Base-by-base conservation (phyloP, 495 filamentous ascomycete genomes). In the Hypoxylon perforatum region DNA sequence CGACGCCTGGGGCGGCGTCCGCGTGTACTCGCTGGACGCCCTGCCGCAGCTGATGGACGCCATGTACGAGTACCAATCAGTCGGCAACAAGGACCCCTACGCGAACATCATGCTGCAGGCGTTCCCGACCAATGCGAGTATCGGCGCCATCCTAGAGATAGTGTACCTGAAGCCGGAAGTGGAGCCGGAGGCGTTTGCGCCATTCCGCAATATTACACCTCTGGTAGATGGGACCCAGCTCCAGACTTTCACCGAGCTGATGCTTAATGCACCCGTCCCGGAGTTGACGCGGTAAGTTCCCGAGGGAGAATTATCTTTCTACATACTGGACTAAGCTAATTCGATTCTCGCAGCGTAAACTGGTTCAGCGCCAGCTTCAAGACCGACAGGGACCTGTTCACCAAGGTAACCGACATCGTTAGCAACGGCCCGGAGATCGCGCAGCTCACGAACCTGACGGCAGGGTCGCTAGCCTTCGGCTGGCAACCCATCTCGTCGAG, bases 1-100 rank as follows among this genome's bases (percentile, higher is more conserved):
- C 49, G 69, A 79, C 65, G 75, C 82, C 18, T 74, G 72, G 56
- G 81, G 79, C 49, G 82, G 81, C 25, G 58, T 79, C 12, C 69
- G 75, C 36, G 63, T 74, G 14, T 82, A 77, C 49, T 33, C 69
- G 68, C 62, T 74, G 12, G 61, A 73, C 42, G 60, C 66, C 8
- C 50, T 74, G 3, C 71, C 71, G 4, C 59, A 49, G 2, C 22
- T 78, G 9, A 65, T 75, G 14, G 58, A 65, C 3, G 66, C 72
- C 36, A 51, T 69, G 48, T 57, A 63, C 25, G 25, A 59, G 18
- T 72, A 72, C 38, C 64, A 73, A 47, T 63, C 63, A 10, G 61
- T 56, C 35, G 39, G 46, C 6, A 56, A 65, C 42, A 73, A 73
- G 54, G 61, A 73, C 51, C 61, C 57, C 5, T 69, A 71, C 39